Percentiles rank a stretch among this genome's conserved stretches.
Conservation (phyloP, 768 basidiomycete species). For the Kwoniella europaea region DNA sequence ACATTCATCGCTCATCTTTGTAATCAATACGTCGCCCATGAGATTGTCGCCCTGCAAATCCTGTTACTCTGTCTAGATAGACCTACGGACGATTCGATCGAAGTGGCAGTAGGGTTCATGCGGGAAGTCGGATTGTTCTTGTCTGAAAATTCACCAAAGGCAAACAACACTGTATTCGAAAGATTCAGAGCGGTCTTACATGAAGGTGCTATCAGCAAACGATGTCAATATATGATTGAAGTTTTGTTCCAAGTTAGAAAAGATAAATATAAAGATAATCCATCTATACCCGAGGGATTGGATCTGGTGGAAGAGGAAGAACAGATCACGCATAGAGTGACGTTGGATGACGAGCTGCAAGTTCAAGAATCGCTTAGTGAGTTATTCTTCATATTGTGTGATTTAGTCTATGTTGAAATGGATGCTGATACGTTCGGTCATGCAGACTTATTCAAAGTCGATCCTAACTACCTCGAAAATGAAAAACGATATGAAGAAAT, state of each 20-base stretch:
- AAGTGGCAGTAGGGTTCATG: slow-evolving; percentile 97
- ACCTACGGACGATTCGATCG: slow-evolving; percentile 96
- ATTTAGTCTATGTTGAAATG: background rate
- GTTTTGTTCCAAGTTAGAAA: slow-evolving; percentile 98
- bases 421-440: slow-evolving; percentile 53
- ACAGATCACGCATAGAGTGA: slow-evolving; percentile 92
- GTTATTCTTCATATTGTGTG: slow-evolving; percentile 55
- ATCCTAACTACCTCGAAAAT: slow-evolving; percentile 83
- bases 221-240: slow-evolving; percentile 99
- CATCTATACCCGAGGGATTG: slow-evolving; percentile 87
- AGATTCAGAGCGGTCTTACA: slow-evolving; percentile 96
- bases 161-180: slow-evolving; percentile 91
- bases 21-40: slow-evolving; percentile 91
- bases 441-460: slow-evolving; percentile 94
- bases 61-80: slow-evolving; percentile 92
- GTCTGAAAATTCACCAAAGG: slow-evolving; percentile 89
- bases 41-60: slow-evolving; percentile 92
- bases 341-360: slow-evolving; percentile 88
- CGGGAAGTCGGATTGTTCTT: slow-evolving; percentile 96
- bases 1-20: slow-evolving; percentile 88
- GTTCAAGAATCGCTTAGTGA: slow-evolving; percentile 92
- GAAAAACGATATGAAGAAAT: slow-evolving; percentile 93
- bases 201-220: slow-evolving; percentile 90
- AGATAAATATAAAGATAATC: slow-evolving; percentile 99
- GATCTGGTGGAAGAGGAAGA: slow-evolving; percentile 98